Evolutionary conservation across 495 filamentous ascomycete species (phyloP).

Genomic region (Podospora fimiseda): DNA sequence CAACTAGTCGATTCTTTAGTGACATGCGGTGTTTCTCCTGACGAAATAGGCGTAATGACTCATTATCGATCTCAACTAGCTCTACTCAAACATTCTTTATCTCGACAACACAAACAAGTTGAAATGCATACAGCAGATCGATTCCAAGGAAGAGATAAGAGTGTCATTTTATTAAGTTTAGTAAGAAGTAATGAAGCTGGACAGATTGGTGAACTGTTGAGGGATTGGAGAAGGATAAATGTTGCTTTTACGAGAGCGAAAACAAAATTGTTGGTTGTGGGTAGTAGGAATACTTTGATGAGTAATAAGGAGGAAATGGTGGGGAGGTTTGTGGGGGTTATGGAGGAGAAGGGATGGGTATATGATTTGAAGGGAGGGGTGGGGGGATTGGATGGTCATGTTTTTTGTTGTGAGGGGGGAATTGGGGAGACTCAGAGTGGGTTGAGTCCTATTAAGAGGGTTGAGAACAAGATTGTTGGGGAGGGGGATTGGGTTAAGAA

Average conservation of each 20-base stretch:
- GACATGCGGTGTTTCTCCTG: conserved; percentile 61
- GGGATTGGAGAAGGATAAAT: conserved; percentile 90
- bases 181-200: conserved; percentile 79
- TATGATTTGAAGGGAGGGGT: conserved; percentile 55
- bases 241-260: conserved; percentile 90
- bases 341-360: conserved; percentile 67
- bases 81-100: conserved; percentile 43
- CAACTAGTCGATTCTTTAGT: conserved; percentile 78
- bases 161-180: conserved; percentile 75
- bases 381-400: conserved; percentile 59
- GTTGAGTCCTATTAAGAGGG: too few relatives aligned
- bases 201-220: conserved; percentile 78
- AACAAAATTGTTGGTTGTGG: conserved; percentile 82
- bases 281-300: conserved; percentile 66
- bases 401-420: conserved; percentile 40
- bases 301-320: conserved; percentile 35
- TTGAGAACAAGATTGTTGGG: too few relatives aligned
- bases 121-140: conserved; percentile 96
- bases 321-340: conserved; percentile 63
- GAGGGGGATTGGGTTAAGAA: background rate
- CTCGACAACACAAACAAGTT: conserved; percentile 43
- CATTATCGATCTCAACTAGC: conserved; percentile 89
- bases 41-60: conserved; percentile 93
- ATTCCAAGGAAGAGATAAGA: conserved; percentile 94
- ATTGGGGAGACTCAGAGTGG: background rate